Percentiles rank a stretch among this genome's conserved stretches.
phyloP scores from a whole-genome alignment of 1,284 basidiomycete species.

The Farysia itapuensis region DNA sequence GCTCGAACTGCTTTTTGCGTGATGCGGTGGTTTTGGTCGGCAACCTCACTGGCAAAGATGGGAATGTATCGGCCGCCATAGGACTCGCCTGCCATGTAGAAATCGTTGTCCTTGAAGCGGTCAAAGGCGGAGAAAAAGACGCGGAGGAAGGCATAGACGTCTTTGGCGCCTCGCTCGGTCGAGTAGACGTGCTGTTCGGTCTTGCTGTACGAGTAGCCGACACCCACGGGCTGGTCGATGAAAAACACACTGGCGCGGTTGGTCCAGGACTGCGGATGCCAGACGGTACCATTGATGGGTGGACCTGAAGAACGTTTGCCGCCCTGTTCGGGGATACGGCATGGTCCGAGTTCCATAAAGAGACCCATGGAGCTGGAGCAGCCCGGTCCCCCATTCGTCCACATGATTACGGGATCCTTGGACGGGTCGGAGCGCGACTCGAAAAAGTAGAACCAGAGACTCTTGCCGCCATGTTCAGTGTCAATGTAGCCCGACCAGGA shows the following conservation, averaged over 20 bases:
- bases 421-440: slow-evolving; percentile 72
- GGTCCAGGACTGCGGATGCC: slow-evolving; percentile 71
- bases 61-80: slow-evolving; percentile 75
- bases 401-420: slow-evolving; percentile 66
- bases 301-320: slow-evolving; percentile 28
- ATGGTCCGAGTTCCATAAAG: slow-evolving; percentile 70
- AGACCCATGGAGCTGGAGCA: slow-evolving; percentile 64
- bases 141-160: slow-evolving; percentile 59
- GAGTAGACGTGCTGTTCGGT: slow-evolving; percentile 64
- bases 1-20: slow-evolving; percentile 62
- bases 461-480: slow-evolving; percentile 66
- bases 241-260: slow-evolving; percentile 71
- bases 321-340: slow-evolving; percentile 33
- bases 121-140: slow-evolving; percentile 60
- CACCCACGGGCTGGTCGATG: slow-evolving; percentile 72
- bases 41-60: slow-evolving; percentile 75
- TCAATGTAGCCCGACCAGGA: slow-evolving; percentile 65
- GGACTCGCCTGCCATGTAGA: slow-evolving; percentile 50
- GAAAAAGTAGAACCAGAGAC: slow-evolving; percentile 83
- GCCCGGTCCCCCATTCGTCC: slow-evolving; percentile 53
- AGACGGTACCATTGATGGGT: slow-evolving; percentile 65
- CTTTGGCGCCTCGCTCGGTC: slow-evolving; percentile 56
- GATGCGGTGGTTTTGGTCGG: slow-evolving; percentile 71
- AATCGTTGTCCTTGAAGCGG: slow-evolving; percentile 49
- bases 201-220: slow-evolving; percentile 73